These are phyloP conservation scores for Calonectria honghensis DNA, from an alignment of 2,329 filamentous ascomycete species.

Conservation along the genomic window DNA sequence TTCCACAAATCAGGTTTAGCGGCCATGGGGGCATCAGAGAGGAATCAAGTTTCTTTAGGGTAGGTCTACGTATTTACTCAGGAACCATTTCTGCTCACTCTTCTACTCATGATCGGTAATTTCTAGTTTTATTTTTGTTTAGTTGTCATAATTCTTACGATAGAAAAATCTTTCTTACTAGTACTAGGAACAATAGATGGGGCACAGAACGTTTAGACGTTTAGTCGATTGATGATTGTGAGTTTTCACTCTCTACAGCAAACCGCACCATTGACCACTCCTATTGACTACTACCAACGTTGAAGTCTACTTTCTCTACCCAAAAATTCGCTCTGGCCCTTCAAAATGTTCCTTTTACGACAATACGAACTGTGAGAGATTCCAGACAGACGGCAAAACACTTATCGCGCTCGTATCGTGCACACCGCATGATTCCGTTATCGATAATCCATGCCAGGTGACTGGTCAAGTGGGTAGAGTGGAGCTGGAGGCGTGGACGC, in stretches of 20 bases:
- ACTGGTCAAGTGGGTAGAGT: background rate
- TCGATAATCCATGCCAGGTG: background rate
- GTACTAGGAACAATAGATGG: no score
- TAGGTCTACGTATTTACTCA: background rate
- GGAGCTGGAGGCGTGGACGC: background rate
- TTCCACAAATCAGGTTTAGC: background rate
- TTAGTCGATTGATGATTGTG: rapidly evolving
- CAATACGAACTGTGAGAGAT: background rate
- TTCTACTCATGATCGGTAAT: background rate
- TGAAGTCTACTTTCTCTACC: background rate
- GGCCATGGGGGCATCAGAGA: background rate
- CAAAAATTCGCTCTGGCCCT: background rate
- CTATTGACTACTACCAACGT: background rate
- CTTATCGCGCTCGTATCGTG: background rate
- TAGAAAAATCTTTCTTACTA: background rate
- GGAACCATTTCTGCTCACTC: background rate
- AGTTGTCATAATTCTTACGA: background rate
- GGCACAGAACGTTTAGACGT: no score
- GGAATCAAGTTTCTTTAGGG: background rate
- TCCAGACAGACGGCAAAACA: background rate
- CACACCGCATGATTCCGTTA: background rate
- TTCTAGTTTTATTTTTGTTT: background rate
- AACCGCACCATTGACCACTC: background rate
- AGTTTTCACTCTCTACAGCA: background rate
- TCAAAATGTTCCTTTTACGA: background rate